Evolutionary conservation across 192 early-diverging fungal species (phyloP).

Genomic region (Backusella macrospora): DNA sequence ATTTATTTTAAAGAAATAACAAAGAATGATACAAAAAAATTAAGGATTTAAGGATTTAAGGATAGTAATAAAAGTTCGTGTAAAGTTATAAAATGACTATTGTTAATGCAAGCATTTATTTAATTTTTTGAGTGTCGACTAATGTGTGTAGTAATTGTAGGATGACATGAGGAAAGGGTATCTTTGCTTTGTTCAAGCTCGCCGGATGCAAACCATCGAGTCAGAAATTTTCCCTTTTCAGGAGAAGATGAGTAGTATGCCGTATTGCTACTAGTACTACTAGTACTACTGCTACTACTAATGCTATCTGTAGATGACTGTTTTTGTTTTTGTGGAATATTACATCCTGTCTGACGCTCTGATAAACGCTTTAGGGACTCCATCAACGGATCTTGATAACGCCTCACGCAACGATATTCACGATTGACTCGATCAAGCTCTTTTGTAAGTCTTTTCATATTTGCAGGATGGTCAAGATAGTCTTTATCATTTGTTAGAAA

Average conservation of each 20-base stretch:
- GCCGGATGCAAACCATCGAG: neutral
- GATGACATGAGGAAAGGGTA: constrained; percentile 10
- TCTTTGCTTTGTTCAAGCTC: neutral
- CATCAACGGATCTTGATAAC: constrained; percentile 43
- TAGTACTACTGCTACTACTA: neutral
- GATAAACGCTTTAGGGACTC: constrained; percentile 41
- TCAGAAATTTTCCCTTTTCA: constrained; percentile 6
- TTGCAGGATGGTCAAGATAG: constrained; percentile 44
- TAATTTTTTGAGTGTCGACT: constrained; percentile 2
- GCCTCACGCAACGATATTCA: constrained; percentile 41
- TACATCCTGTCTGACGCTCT: neutral
- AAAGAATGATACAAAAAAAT: neutral
- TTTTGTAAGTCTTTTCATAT: constrained; percentile 44
- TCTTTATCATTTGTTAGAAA: constrained; percentile 46
- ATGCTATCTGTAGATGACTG: neutral
- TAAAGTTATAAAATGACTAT: neutral
- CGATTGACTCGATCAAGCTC: constrained; percentile 48
- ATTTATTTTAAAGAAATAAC: constrained; percentile 7
- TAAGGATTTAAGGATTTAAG: too few species aligned
- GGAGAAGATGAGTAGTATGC: constrained; percentile 1
- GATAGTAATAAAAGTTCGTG: neutral
- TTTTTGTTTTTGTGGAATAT: constrained; percentile 2
- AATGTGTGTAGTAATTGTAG: constrained; percentile 13
- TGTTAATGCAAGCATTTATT: neutral
- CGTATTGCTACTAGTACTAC: neutral